Evolutionary conservation across 202 grass and related monocot species (phyloP), one percentile per base, ranked within the genome.

Genomic region (Dendrocalamus latiflorus): DNA sequence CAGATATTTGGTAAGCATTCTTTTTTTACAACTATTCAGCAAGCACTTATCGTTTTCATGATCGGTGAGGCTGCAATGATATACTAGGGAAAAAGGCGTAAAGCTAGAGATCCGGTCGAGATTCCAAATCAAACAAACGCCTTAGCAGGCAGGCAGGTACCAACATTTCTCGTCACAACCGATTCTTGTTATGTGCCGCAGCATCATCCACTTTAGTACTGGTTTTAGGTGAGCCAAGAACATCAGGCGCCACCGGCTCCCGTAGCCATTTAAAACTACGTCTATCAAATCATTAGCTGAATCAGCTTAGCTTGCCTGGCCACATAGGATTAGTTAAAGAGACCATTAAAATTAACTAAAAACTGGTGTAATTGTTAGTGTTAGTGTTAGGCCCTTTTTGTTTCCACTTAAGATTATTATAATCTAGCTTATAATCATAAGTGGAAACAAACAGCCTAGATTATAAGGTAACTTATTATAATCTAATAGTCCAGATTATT

Each of bases 181-280:
- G 42, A 84, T 81, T 51, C 78, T 43, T 57, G 56, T 34, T 14
- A 55, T 58, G 58, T 50, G 45, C 30, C 4, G 20, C 37, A 70
- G 60, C 49, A 76, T 47, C 45, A 20, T 48, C 78, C 4, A 22
- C 41, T 63, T 86, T 13, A 64, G 37, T n/a, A 30, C 24, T 41
- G 13, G 24, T 51, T 70, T 33, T 89, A 82, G 88, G 88, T 82
- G 66, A 65, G 88, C 65, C 72, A 73, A 50, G 44, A 58, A 66
- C 83, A 82, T 89, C 83, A 89, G 6, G 50, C 49, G 50, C 65
- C 51, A 82, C 83, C 72, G 41, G 83, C 72, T 90, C 88, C 67
- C 22, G 56, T 77, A 61, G 66, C 81, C 75, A 84, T 77, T 77
- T 50, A 85, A 56, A 85, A 89, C 58, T 25, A 42, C 45, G 45